Base-by-base conservation (phyloP, 257 asterid genomes). In the Solanum chilense region DNA sequence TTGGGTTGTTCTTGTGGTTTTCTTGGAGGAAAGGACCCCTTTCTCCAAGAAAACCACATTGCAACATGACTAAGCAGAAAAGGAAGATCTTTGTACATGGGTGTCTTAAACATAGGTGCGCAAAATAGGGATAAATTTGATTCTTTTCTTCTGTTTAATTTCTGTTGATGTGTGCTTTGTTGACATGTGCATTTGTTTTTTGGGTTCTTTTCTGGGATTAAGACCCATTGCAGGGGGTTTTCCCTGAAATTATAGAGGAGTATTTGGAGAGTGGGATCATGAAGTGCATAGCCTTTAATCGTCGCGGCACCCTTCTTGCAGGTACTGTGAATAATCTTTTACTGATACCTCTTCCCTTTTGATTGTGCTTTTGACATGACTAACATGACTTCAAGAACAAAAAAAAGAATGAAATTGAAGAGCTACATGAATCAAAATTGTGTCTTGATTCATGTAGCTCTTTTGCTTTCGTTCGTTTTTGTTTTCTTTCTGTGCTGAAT, bases 171-270 rank as follows among this genome's bases (percentile, higher is more conserved):
- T 73, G 47, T 49, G 58, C 31, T 49, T 73, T 23, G n/a, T 21
- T 73, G 31, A 11, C 62, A 16, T 18, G 81, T 42, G 77, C 49
- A 49, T 42, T 8, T 62, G 73, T 41, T 29, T 5, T 82, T 58
- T 60, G 87, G 58, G 9, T 66, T 12, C 68, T 68, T 60, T 66
- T 33, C 76, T 88, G 85, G 74, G 80, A 70, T 90, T 77, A 86
- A 96, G 99, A 96, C 91, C 98, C 99, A 74, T 86, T 96, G 35
- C 99, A 96, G 93, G 99, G 98, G 47, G 99, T 93, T 90, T 95
- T 96, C 64, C 99, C 98, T 16, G 98, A 96, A 89, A 98, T 95
- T 73, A 95, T 95, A 90, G 99, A 95, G 89, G 98, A 96, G 94
- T 96, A 89, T 90, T 84, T 96, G 96, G 98, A 96, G 89, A 92